Conservation (phyloP, 2,329 filamentous ascomycete species). For the Botrytis tulipae region DNA sequence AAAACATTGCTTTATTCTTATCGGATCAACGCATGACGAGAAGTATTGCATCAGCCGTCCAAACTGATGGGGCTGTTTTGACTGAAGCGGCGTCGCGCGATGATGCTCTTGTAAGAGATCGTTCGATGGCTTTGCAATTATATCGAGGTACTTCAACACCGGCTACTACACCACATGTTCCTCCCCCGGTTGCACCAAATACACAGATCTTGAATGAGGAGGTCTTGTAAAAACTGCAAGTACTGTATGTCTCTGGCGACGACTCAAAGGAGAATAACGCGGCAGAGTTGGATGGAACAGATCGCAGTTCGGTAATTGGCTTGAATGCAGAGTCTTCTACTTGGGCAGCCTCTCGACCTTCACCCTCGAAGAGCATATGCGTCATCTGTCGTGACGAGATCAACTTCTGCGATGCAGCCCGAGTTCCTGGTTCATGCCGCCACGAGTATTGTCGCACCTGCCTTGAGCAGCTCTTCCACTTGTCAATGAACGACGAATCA, state of each 20-base stretch:
- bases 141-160: conserved; percentile 2
- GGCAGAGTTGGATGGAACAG: neutral
- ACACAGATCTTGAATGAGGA: conserved; percentile 24
- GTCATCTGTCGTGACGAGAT: conserved; percentile 25
- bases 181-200: neutral
- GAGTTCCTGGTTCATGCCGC: conserved; percentile 36
- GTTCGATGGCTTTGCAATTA: conserved; percentile 23
- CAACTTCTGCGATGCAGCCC: conserved; percentile 22
- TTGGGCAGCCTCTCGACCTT: conserved; percentile 6
- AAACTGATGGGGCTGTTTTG: conserved; percentile 21
- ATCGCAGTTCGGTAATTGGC: neutral
- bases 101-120: conserved; percentile 23
- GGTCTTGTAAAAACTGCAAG: conserved; percentile 27
- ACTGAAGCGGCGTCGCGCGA: conserved; percentile 20
- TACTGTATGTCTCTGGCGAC: conserved; percentile 22
- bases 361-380: neutral
- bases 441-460: conserved; percentile 55
- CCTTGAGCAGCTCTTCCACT: conserved; percentile 45
- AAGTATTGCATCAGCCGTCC: conserved; percentile 31
- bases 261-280: neutral
- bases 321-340: conserved; percentile 19
- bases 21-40: conserved; percentile 27
- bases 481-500: conserved; percentile 48
- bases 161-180: neutral
- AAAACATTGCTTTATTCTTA: conserved; percentile 20